Base-by-base conservation (phyloP, 2,329 filamentous ascomycete genomes). In the Alternaria alternata region DNA sequence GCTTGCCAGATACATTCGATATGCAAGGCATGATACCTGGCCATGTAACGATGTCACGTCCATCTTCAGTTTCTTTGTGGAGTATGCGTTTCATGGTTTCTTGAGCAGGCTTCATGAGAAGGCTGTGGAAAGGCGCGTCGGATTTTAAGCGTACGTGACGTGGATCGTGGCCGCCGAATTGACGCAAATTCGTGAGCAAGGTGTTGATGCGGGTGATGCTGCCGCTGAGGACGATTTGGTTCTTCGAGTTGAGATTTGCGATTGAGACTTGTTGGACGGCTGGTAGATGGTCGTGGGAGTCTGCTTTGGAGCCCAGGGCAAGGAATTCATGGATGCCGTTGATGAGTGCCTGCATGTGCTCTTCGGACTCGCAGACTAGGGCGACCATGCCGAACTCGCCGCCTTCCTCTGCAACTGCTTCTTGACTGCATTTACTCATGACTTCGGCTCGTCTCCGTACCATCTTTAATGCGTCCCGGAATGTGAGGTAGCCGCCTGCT, bases 331-430 rank as follows among this genome's bases (percentile, higher is more conserved):
- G 85, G 61, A 97, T 92, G 3, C 91, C 89, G 57, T 85, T 84
- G 59, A 96, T 87, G 54, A 97, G 83, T 5, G 83, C 78, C 12
- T 83, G 79, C 59, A 97, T 85, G 75, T 93, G 91, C 65, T 89
- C 86, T 4, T 92, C 90, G 28, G 75, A 77, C 75, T 97, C 93
- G 59, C 93, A 96, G 7, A 98, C 90, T 11, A 97, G 82, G 5
- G 94, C 94, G 3, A 97, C 89, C 94, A 98, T 98, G 73, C 94
- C 94, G 73, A 96, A 95, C 69, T 93, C 91, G 65, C 91, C 91
- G 57, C 91, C 91, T 65, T 89, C 88, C 62, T 87, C 80, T 62
- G 88, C 84, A 12, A 86, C 83, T 5, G 92, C 91, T 24, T 85
- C 82, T 67, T 81, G 81, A 7, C 91, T 93, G 69, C 92, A 94